A percentile compares a stretch with the other conserved stretches of the same genome.
Conservation (phyloP, 2,329 filamentous ascomycete species). For the Tolypocladium ophioglossoides region DNA sequence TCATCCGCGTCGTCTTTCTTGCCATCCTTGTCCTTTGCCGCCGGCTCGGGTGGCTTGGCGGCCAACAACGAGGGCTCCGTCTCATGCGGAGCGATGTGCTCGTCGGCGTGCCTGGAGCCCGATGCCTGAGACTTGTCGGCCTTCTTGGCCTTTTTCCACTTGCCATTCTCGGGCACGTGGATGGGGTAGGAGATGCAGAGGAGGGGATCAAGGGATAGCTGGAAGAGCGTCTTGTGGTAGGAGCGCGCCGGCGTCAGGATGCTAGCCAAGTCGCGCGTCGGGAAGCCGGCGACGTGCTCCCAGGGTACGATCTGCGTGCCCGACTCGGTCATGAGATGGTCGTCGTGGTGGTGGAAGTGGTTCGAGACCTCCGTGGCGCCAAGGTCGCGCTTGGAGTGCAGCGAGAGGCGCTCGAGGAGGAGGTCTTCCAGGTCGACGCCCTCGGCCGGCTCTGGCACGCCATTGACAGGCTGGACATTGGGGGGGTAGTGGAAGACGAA, state of each 20-base stretch:
- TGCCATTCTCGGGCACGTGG: conserved; percentile 67
- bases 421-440: conserved; percentile 38
- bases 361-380: conserved; percentile 26
- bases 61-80: conserved; percentile 12
- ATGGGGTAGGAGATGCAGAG: conserved; percentile 76
- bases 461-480: conserved; percentile 29
- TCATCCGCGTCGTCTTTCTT: conserved; percentile 42
- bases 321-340: conserved; percentile 43
- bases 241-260: conserved; percentile 65
- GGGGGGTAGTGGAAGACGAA: conserved; percentile 86
- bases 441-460: conserved; percentile 22
- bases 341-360: conserved; percentile 40
- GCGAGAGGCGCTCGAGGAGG: conserved; percentile 34
- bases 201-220: conserved; percentile 70
- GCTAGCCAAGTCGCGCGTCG: conserved; percentile 68
- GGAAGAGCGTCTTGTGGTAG: conserved; percentile 74
- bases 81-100: conserved; percentile 16
- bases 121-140: conserved; percentile 30
- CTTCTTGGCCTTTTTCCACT: conserved; percentile 59
- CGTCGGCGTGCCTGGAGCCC: conserved; percentile 24
- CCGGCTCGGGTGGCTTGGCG: conserved; percentile 13
- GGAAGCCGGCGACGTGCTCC: conserved; percentile 65
- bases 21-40: conserved; percentile 17
- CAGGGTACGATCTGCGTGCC: conserved; percentile 52
- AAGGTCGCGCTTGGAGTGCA: conserved; percentile 21